Evolutionary conservation across 441 rosid species (phyloP).

Genomic region (Adansonia gregorii): DNA sequence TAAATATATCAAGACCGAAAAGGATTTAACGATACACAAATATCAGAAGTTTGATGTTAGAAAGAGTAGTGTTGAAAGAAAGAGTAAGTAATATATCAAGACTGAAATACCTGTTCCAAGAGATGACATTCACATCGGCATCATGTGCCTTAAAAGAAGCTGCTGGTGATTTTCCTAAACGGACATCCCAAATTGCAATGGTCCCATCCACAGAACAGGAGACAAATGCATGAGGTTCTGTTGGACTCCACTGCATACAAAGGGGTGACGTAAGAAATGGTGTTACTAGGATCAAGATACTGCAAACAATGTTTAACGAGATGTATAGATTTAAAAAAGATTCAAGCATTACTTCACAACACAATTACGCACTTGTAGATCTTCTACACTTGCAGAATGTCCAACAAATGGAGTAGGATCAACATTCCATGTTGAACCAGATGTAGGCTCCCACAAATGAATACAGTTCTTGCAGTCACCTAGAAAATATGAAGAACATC

Average conservation of each 20-base stretch:
- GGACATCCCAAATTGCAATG: conserved; percentile 88
- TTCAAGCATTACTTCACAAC: conserved; percentile 7
- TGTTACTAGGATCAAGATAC: conserved; percentile 14
- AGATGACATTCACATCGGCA: conserved; percentile 92
- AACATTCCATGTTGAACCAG: conserved; percentile 76
- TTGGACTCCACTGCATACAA: conserved; percentile 86
- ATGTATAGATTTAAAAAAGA: background rate
- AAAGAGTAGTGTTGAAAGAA: background rate
- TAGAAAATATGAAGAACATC: conserved; percentile 27
- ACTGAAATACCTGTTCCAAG: conserved; percentile 83
- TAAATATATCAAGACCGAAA: background rate
- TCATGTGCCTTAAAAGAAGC: conserved; percentile 79
- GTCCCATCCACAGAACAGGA: conserved; percentile 84
- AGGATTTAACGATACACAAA: conserved; percentile 29
- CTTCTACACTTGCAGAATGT: conserved; percentile 89
- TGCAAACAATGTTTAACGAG: conserved; percentile 11
- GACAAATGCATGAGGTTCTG: conserved; percentile 77
- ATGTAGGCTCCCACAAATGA: conserved; percentile 89
- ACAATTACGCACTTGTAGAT: conserved; percentile 61
- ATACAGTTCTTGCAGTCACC: conserved; percentile 90
- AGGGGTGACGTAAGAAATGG: conserved; percentile 19
- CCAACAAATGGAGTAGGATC: conserved; percentile 71
- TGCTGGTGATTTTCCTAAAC: conserved; percentile 66
- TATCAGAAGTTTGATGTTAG: conserved; percentile 19
- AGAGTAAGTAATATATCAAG: background rate